These are phyloP conservation scores for Saprolegnia diclina DNA, from an alignment of 352 stramenopile genomes.

Conservation along the genomic window DNA sequence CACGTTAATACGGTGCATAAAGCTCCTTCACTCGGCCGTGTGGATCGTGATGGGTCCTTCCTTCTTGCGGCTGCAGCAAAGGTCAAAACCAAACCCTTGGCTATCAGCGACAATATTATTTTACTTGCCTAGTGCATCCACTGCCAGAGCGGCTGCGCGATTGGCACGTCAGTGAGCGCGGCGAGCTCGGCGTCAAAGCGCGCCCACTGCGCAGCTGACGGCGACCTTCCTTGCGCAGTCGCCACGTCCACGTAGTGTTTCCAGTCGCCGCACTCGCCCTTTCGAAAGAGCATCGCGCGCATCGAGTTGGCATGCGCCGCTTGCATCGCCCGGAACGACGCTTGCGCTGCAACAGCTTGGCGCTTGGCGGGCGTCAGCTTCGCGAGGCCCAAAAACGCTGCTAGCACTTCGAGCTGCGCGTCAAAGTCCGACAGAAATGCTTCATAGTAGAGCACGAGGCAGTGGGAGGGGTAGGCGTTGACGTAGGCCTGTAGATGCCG, in stretches of 20 bases:
- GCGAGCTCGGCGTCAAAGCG: neutral
- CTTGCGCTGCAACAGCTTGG: neutral
- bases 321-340: constrained; percentile 1
- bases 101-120: too few relatives aligned
- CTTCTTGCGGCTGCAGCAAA: too few relatives aligned
- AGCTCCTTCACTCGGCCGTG: too few relatives aligned
- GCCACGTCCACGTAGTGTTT: neutral
- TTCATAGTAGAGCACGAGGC: constrained; percentile 5
- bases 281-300: neutral
- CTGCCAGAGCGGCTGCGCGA: neutral
- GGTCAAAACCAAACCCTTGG: too few relatives aligned
- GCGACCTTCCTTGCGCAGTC: neutral
- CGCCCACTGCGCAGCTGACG: neutral
- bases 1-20: too few relatives aligned
- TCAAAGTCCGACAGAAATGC: neutral
- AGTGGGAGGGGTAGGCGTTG: neutral
- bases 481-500: neutral
- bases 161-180: neutral
- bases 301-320: neutral
- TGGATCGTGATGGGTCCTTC: too few relatives aligned
- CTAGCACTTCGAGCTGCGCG: neutral
- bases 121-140: constrained; percentile 11
- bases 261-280: neutral
- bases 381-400: neutral
- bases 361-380: neutral